Percentiles rank a stretch among this genome's conserved stretches.
phyloP scores from a whole-genome alignment of 2,329 filamentous ascomycete species.

The Ciborinia camelliae region DNA sequence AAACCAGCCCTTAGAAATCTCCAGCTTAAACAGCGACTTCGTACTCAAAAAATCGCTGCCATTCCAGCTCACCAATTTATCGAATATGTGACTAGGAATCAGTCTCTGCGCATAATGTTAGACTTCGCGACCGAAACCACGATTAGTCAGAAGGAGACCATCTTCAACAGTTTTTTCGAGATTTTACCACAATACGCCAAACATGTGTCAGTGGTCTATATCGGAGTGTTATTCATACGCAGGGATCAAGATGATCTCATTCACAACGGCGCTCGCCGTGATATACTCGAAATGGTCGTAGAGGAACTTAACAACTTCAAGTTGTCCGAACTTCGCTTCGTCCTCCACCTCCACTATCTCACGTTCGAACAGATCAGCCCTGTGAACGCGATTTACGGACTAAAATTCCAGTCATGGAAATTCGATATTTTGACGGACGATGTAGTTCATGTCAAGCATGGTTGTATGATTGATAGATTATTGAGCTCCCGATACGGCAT shows the following conservation, averaged over 20 bases:
- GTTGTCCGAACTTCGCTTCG: background rate
- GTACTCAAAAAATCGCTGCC: no score
- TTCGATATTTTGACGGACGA: background rate
- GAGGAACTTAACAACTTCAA: background rate
- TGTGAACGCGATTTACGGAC: background rate
- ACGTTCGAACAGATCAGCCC: background rate
- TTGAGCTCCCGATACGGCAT: background rate
- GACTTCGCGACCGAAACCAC: background rate
- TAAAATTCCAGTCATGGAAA: background rate
- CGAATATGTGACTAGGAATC: background rate
- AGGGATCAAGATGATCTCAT: no score
- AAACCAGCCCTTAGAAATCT: no score
- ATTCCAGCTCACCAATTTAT: background rate
- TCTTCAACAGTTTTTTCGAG: background rate
- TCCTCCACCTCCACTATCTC: background rate
- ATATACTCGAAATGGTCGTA: background rate
- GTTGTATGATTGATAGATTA: background rate
- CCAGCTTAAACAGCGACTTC: no score
- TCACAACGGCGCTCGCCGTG: background rate
- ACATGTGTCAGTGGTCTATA: no score
- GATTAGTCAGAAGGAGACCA: background rate
- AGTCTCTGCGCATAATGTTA: background rate
- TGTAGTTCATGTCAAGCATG: background rate
- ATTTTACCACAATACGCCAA: background rate
- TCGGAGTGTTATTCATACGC: background rate